These are phyloP conservation scores for Coniochaeta pulveracea DNA, from an alignment of 2,329 filamentous ascomycete species.

Conservation along the genomic window DNA sequence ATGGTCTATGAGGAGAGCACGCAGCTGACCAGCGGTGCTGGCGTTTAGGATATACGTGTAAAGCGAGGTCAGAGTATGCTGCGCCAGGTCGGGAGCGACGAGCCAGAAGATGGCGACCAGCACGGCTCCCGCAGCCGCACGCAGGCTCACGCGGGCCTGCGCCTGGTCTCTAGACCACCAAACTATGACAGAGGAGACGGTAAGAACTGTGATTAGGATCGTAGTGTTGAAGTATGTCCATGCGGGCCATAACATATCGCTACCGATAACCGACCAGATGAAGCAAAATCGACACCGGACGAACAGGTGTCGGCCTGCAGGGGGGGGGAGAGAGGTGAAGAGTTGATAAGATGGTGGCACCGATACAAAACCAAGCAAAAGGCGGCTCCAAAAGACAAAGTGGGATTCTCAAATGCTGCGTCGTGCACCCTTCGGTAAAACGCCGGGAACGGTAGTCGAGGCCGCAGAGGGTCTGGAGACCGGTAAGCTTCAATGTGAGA, in stretches of 20 bases:
- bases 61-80: slow-evolving; percentile 22
- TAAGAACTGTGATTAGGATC: slow-evolving; percentile 31
- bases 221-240: slow-evolving; percentile 32
- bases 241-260: slow-evolving; percentile 39
- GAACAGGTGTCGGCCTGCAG: slow-evolving; percentile 11
- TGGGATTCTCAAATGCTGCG: no score
- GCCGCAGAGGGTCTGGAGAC: no score
- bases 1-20: slow-evolving; percentile 34
- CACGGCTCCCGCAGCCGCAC: slow-evolving; percentile 25
- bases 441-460: no score
- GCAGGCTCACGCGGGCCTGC: slow-evolving; percentile 27
- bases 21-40: slow-evolving; percentile 29
- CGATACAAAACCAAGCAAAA: no score
- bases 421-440: no score
- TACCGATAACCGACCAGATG: slow-evolving; percentile 19
- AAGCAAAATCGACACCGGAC: slow-evolving; percentile 6
- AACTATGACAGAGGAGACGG: slow-evolving; percentile 26
- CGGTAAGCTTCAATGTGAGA: no score
- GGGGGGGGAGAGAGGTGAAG: slow-evolving; percentile 10
- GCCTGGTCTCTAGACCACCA: slow-evolving; percentile 34
- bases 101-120: slow-evolving; percentile 29
- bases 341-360: no score
- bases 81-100: slow-evolving; percentile 26
- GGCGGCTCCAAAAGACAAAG: no score
- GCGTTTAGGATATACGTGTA: slow-evolving; percentile 21